phyloP scores from a whole-genome alignment of 148 eudicot species.

The Vaccinium macrocarpon region DNA sequence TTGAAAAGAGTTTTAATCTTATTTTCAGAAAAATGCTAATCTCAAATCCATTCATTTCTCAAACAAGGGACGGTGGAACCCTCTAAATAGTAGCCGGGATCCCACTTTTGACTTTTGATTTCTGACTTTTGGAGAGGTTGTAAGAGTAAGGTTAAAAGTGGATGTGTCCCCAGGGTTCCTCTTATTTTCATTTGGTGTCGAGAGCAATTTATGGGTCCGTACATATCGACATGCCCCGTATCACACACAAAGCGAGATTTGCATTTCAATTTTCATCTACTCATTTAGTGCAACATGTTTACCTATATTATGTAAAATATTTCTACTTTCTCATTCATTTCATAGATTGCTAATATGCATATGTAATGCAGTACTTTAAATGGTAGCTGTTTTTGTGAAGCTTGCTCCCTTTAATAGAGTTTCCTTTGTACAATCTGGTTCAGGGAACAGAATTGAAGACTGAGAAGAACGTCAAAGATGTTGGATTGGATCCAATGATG shows the following conservation, averaged over 20 bases:
- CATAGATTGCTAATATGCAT: background rate
- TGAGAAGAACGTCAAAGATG: constrained; percentile 47
- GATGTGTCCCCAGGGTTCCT: background rate
- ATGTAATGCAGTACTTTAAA: background rate
- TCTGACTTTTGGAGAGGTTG: background rate
- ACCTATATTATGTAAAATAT: background rate
- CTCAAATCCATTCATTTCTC: background rate
- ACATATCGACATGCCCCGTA: background rate
- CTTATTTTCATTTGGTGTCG: background rate
- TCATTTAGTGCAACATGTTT: background rate
- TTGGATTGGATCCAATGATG: constrained; percentile 50
- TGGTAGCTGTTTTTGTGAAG: constrained; percentile 1
- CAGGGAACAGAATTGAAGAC: constrained; percentile 30
- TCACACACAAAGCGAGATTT: background rate
- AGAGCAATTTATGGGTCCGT: background rate
- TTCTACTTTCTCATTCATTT: background rate
- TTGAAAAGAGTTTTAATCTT: background rate
- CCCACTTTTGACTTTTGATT: background rate
- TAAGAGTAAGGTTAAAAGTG: background rate
- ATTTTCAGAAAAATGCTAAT: background rate
- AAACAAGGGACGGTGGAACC: background rate
- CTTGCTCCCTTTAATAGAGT: background rate
- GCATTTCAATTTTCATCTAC: background rate
- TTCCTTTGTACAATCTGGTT: constrained; percentile 25
- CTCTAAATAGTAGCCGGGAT: background rate